Evolutionary conservation across 1,284 basidiomycete genomes (phyloP), one percentile per base, ranked within the genome.

Genomic region (Cryptococcus neoformans): DNA sequence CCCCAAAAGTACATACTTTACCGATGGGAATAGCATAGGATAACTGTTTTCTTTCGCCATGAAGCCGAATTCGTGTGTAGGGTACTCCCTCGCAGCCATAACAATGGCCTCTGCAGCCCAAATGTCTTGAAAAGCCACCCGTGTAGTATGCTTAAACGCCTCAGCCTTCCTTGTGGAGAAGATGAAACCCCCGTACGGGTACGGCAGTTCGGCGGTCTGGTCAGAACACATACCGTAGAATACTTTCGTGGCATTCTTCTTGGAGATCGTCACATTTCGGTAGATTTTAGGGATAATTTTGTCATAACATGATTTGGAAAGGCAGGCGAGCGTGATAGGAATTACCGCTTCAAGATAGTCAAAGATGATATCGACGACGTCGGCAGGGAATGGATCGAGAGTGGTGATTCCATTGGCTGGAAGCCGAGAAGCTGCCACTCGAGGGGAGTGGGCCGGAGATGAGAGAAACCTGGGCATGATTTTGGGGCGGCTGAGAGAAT

Each of bases 341-440:
- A 51, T 51, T 14, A 40, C 16, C 16, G 38, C 38, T 16, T 38
- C 16, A 17, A 51, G 49, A 12, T 51, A n/a, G 49, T 41, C 49
- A 40, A 51, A 51, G 49, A 51, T 51, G 38, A 51, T 51, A 38
- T 51, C 49, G n/a, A 39, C 11, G 11, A 51, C 40, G 39, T 51
- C 49, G 16, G 49, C 12, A 16, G 49, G 39, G 5, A 51, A 34
- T n/a, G 49, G 49, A 36, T 41, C 17, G 17, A 51, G 49, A n/a
- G 49, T 51, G 10, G 37, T 51, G 14, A 41, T 51, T 8, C 17
- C n/a, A 14, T 35, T 4, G 8, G 6, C 17, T 16, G 47, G 36
- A 34, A 11, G 21, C 8, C 2, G 49, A 36, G n/a, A 6, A 28
- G 46, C 16, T 28, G 16, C 12, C 12, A 37, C 8, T 6, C 9